Base-by-base conservation (phyloP, 2,329 filamentous ascomycete genomes). In the Aspergillus pseudonomiae region DNA sequence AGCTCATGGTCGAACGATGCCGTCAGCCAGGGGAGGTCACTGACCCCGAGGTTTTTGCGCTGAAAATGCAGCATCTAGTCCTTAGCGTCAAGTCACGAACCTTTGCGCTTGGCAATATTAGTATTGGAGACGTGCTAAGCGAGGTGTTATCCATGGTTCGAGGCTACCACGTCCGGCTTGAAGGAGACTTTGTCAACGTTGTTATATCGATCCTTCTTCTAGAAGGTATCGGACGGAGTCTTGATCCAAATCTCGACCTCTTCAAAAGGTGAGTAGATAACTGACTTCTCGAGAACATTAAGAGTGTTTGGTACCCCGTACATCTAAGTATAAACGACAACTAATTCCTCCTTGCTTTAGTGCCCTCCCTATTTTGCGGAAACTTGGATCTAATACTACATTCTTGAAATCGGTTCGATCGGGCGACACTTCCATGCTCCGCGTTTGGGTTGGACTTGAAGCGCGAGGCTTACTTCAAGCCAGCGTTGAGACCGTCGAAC, bases 151-250 rank as follows among this genome's bases (percentile, higher is more conserved):
- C 85, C 63, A 97, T 99, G 93, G 95, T 99, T 34, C 88, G 95
- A 61, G 82, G 84, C 11, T 95, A 99, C 76, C 95, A 99, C 74
- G 95, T 99, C 4, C 86, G 95, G 10, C 86, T 99, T 57, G 95
- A 99, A 78, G 95, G 95, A 10, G 95, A 99, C 76, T 99, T 98
- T 75, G 93, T 99, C 75, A 99, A 99, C 74, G 95, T 99, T 5
- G 94, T 99, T 34, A 90, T 99, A 63, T 96, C 93, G 64, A 97
- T 98, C 59, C 81, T 99, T 39, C 84, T 99, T 2, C 84, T 99
- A 1, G 95, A 99, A 76, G 95, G 95, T 7, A 99, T 98, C 72
- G 95, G 95, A 0, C 86, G 95, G 65, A 92, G 85, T 63, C 80
- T 99, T 19, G 90, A 98, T 75, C 94, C 95, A 0, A 84, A 94